Conservation (phyloP, 768 basidiomycete genomes). For the Russula ochroleuca region DNA sequence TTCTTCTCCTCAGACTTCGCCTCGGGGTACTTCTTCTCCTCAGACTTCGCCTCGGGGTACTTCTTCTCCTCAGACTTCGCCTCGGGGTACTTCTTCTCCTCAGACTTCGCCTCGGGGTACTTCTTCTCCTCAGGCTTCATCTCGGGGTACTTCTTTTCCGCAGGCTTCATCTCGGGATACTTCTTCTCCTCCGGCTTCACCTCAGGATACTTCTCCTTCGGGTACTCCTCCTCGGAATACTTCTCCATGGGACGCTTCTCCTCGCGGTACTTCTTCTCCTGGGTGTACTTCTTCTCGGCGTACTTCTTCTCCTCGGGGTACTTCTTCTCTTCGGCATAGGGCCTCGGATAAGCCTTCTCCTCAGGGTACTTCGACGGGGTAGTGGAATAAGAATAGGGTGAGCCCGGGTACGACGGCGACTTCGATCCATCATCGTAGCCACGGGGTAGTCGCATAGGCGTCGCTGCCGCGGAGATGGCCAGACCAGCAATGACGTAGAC, state of each 20-base stretch:
- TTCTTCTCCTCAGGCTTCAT: neutral
- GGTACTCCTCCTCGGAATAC: neutral
- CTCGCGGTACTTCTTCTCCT: neutral
- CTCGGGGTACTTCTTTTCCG: neutral
- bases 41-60: neutral
- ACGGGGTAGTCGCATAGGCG: slow-evolving; percentile 3
- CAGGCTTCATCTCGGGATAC: neutral
- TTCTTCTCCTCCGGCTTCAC: slow-evolving; percentile 1
- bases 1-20: neutral
- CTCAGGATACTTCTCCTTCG: slow-evolving; percentile 1
- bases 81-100: neutral
- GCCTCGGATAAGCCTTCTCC: neutral
- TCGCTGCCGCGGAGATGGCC: slow-evolving; percentile 16
- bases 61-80: neutral
- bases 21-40: slow-evolving; percentile 1
- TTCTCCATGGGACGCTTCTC: neutral
- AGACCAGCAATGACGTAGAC: slow-evolving; percentile 19
- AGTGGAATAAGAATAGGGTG: neutral
- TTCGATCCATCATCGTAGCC: slow-evolving; percentile 10
- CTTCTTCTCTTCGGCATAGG: neutral
- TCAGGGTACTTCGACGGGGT: slow-evolving; percentile 3
- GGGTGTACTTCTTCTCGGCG: neutral
- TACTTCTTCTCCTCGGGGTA: neutral
- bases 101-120: neutral
- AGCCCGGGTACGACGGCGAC: neutral